Evolutionary conservation across 2,329 filamentous ascomycete genomes (phyloP), one percentile per base, ranked within the genome.

Genomic region (Alternaria solani): DNA sequence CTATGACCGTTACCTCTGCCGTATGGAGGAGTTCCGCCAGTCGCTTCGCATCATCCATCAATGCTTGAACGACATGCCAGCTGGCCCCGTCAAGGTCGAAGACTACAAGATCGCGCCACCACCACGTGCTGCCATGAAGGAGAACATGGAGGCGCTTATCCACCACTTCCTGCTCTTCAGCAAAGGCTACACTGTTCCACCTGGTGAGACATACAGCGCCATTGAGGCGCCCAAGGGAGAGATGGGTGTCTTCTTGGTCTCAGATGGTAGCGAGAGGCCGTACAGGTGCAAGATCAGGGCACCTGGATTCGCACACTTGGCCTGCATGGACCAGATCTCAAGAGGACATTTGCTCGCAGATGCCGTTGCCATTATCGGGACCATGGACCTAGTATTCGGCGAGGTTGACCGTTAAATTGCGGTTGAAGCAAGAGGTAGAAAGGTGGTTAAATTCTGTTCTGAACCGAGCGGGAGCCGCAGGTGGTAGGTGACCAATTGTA

Each of bases 161-260:
- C 95, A 99, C 84, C 95, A 99, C 85, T 99, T 99, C 87, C 84
- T 99, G 68, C 89, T 99, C 55, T 99, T 94, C 85, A 98, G 94
- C 80, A 99, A 99, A 87, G 95, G 95, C 61, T 99, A 99, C 82
- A 88, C 93, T 44, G 95, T 99, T 4, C 95, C 95, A 43, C 95
- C 96, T 7, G 96, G 95, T 65, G 95, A 99, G 86, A 99, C 95
- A 6, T 99, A 99, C 86, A 94, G 91, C 47, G 94, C 91, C 64
- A 99, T 99, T 67, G 95, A 99, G 85, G 95, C 96, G n/a, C 95
- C 95, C 62, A 99, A 99, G 90, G 95, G 95, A 74, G 95, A 99
- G 85, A 99, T 99, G 95, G 95, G 91, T 79, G 95, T 99, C 44
- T 99, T 91, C 79, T 83, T 99, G 52, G 95, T 99, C 75, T 96